Conservation (phyloP, 1,284 basidiomycete genomes). For the Cryptococcus wingfieldii region DNA sequence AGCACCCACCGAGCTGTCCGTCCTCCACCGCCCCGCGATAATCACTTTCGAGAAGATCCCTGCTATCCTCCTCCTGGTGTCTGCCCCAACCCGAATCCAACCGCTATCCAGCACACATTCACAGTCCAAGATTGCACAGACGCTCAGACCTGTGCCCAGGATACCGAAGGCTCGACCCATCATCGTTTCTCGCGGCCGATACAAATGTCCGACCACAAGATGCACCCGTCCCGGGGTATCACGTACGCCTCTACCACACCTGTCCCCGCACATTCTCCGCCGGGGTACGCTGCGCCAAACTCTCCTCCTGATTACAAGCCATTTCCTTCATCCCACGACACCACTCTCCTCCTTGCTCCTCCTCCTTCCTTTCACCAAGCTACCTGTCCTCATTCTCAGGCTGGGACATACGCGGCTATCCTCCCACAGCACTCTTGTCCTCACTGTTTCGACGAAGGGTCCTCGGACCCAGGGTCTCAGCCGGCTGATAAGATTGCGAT, state of each 20-base stretch:
- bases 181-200: not conserved
- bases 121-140: not conserved
- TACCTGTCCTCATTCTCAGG: constrained; percentile 5
- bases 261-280: not conserved
- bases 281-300: constrained; percentile 1
- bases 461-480: not conserved
- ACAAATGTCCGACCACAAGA: not conserved
- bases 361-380: constrained; percentile 11
- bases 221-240: not conserved
- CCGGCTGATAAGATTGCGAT: constrained; percentile 2
- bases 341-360: constrained; percentile 10
- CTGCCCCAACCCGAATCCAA: not conserved
- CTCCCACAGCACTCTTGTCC: not conserved
- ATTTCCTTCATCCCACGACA: constrained; percentile 9
- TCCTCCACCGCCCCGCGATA: not conserved
- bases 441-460: constrained; percentile 1
- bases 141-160: not conserved
- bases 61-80: not conserved
- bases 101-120: not conserved
- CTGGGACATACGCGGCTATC: not conserved
- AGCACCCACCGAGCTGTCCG: not conserved
- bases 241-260: not conserved
- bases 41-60: not conserved
- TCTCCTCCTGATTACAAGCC: constrained; percentile 14
- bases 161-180: not conserved